Conservation (phyloP, 208 protist species). For the Phytomonas sp. region DNA sequence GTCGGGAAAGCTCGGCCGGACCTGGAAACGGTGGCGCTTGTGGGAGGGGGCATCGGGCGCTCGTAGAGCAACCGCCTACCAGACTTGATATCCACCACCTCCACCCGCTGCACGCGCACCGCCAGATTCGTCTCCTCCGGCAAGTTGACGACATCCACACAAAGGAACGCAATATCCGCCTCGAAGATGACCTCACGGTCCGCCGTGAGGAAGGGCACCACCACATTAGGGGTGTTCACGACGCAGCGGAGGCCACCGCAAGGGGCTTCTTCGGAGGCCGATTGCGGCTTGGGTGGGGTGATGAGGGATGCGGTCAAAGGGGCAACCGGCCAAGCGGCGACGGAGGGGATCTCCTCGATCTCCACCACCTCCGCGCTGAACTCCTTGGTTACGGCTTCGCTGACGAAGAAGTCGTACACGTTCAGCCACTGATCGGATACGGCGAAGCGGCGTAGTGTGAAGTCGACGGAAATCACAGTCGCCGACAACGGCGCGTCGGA, state of each 20-base stretch:
- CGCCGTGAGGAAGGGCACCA: slow-evolving; percentile 64
- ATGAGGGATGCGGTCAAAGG: neutral
- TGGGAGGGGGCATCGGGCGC: slow-evolving; percentile 1
- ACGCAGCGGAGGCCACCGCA: slow-evolving; percentile 36
- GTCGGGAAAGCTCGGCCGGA: too few relatives aligned
- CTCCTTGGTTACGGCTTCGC: slow-evolving; percentile 50
- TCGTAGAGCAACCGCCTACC: slow-evolving; percentile 53
- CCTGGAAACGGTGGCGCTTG: neutral
- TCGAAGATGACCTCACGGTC: slow-evolving; percentile 49
- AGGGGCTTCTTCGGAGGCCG: neutral
- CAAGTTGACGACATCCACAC: slow-evolving; percentile 46
- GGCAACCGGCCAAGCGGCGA: neutral
- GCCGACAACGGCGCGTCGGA: slow-evolving; percentile 25
- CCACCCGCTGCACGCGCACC: slow-evolving; percentile 55
- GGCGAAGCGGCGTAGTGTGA: slow-evolving; percentile 75
- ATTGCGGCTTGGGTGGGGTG: neutral
- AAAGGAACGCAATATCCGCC: slow-evolving; percentile 48
- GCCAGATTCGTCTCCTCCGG: slow-evolving; percentile 28
- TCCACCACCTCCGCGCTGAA: slow-evolving; percentile 22
- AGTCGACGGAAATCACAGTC: slow-evolving; percentile 53
- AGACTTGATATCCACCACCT: slow-evolving; percentile 46
- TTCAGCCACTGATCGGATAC: slow-evolving; percentile 81
- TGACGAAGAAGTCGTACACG: slow-evolving; percentile 70
- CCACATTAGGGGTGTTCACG: slow-evolving; percentile 57
- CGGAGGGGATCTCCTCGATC: neutral